These are phyloP conservation scores for Xylaria sp. DNA, from an alignment of 2,329 filamentous ascomycete genomes.

Conservation along the genomic window DNA sequence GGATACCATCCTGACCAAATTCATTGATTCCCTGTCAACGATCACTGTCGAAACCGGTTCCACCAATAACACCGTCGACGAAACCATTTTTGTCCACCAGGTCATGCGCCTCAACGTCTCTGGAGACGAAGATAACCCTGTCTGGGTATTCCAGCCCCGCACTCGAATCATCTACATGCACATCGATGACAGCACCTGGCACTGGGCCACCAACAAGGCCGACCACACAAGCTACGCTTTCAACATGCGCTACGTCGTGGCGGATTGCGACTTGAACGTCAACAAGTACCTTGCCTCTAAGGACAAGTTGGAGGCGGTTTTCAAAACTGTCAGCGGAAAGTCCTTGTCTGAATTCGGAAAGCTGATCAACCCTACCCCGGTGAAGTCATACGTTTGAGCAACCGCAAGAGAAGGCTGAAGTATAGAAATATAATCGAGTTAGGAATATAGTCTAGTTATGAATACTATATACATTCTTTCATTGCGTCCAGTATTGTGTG, in stretches of 20 bases:
- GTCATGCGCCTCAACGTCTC: slow-evolving; percentile 3
- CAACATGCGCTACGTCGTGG: slow-evolving; percentile 5
- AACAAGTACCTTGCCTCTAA: slow-evolving; percentile 2
- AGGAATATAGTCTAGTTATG: too few relatives aligned
- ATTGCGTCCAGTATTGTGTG: too few relatives aligned
- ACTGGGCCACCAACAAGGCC: slow-evolving; percentile 4
- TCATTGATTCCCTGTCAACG: neutral
- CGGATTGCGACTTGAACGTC: slow-evolving; percentile 2
- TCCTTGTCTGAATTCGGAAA: neutral
- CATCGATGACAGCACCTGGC: slow-evolving; percentile 1
- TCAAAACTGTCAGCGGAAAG: neutral
- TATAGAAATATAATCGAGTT: too few relatives aligned
- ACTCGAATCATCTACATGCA: slow-evolving; percentile 5
- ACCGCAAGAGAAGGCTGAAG: too few relatives aligned
- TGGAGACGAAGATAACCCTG: neutral
- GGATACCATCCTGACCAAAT: neutral
- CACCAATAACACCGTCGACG: slow-evolving; percentile 1
- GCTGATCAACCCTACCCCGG: neutral
- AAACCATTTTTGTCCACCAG: neutral
- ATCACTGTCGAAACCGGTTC: neutral
- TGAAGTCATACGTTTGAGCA: neutral
- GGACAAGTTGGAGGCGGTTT: neutral
- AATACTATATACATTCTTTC: too few relatives aligned
- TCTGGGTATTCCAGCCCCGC: slow-evolving; percentile 6
- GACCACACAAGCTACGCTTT: neutral